Evolutionary conservation across 192 early-diverging fungal species (phyloP).

Genomic region (Linnemannia hyalina): DNA sequence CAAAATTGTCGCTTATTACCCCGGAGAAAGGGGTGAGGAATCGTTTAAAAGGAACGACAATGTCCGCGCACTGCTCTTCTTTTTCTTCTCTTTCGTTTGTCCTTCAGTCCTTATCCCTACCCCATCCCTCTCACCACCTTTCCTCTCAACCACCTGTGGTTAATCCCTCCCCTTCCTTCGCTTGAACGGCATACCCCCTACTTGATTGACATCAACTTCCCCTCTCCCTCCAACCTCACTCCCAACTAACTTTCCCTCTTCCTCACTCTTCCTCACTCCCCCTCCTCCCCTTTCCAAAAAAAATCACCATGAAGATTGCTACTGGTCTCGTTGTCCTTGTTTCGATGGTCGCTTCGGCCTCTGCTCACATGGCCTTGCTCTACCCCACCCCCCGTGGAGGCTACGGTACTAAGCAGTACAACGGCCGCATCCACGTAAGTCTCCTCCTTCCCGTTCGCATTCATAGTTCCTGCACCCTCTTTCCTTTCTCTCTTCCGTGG

Average conservation of each 20-base stretch:
- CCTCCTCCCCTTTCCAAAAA: background rate
- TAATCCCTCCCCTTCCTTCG: background rate
- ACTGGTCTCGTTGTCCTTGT: constrained; percentile 26
- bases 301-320: constrained; percentile 38
- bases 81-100: background rate
- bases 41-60: background rate
- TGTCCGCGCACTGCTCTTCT: background rate
- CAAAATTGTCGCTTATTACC: background rate
- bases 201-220: constrained; percentile 13
- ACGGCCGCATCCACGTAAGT: constrained; percentile 46
- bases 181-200: background rate
- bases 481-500: background rate
- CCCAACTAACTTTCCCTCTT: background rate
- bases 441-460: background rate
- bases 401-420: constrained; percentile 31
- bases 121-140: background rate
- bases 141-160: background rate
- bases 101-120: background rate
- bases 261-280: background rate
- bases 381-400: constrained; percentile 52
- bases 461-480: background rate
- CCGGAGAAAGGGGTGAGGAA: background rate
- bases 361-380: constrained; percentile 45
- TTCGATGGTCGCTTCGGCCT: constrained; percentile 32
- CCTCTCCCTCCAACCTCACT: background rate